These are phyloP conservation scores for Plasmopara viticola DNA, from an alignment of 352 stramenopile species.

Conservation along the genomic window DNA sequence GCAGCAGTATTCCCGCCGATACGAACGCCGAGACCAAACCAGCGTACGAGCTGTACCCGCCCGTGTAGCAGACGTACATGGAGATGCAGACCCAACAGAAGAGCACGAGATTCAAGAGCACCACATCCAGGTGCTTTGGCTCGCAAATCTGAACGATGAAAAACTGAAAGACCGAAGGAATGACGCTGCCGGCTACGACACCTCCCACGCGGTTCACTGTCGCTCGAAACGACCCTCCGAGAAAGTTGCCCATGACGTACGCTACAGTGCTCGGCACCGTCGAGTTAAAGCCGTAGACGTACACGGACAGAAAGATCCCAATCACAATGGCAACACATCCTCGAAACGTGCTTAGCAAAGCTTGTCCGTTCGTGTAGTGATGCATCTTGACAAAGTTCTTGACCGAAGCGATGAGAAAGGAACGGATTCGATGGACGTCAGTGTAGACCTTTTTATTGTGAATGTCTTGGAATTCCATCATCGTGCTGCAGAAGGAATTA, in stretches of 20 bases:
- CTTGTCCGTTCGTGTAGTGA: conserved; percentile 7
- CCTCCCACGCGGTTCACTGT: conserved; percentile 80
- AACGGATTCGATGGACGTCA: conserved; percentile 29
- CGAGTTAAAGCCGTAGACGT: conserved; percentile 66
- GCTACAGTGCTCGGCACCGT: conserved; percentile 55
- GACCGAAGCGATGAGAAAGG: conserved; percentile 42
- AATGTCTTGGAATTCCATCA: conserved; percentile 59
- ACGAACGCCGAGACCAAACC: conserved; percentile 70
- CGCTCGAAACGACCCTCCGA: conserved; percentile 71
- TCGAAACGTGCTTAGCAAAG: conserved; percentile 5
- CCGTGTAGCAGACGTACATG: conserved; percentile 62
- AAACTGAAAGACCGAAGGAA: conserved; percentile 78
- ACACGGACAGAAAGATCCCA: conserved; percentile 58
- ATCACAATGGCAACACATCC: conserved; percentile 43
- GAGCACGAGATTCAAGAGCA: conserved; percentile 43
- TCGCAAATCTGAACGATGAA: conserved; percentile 66
- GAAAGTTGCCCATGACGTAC: conserved; percentile 76
- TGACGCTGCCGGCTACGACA: conserved; percentile 74
- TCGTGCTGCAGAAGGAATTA: conserved; percentile 74
- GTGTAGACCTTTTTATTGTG: conserved; percentile 59
- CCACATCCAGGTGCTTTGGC: conserved; percentile 14
- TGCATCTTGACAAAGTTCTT: conserved; percentile 31
- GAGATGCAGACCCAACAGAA: conserved; percentile 69
- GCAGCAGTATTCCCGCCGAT: conserved; percentile 51
- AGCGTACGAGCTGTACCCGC: conserved; percentile 53